These are phyloP conservation scores for Solanum chaucha DNA, from an alignment of 257 asterid species.

Conservation along the genomic window DNA sequence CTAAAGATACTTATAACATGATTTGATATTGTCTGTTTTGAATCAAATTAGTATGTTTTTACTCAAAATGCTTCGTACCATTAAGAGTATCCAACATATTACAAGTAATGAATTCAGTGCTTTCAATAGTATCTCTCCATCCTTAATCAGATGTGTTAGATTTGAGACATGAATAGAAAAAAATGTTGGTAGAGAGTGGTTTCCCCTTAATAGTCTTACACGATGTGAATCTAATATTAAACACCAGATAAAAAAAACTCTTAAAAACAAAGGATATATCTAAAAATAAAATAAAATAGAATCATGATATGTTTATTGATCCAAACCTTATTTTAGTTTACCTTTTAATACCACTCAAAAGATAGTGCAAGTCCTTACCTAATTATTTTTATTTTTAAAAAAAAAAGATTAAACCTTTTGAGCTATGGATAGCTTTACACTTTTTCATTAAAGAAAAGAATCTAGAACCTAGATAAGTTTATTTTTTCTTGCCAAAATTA, in stretches of 20 bases:
- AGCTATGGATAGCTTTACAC: not conserved
- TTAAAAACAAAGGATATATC: not conserved
- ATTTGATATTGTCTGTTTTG: not conserved
- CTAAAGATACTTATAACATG: not conserved
- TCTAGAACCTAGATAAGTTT: not conserved
- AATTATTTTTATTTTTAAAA: not conserved
- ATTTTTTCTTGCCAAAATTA: not conserved
- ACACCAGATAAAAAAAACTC: not conserved
- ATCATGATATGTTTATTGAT: not conserved
- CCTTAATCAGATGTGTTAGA: rapidly evolving
- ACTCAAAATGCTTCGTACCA: not conserved
- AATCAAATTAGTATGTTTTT: not conserved
- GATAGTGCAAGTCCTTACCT: not conserved
- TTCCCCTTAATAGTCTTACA: not conserved
- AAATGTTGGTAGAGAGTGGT: not conserved
- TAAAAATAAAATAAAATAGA: not conserved
- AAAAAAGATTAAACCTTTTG: not conserved
- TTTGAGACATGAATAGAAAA: not conserved
- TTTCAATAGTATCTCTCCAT: not conserved
- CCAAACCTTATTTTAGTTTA: not conserved
- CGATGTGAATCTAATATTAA: not conserved
- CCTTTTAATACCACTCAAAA: not conserved
- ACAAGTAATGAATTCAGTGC: not conserved
- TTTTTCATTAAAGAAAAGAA: not conserved
- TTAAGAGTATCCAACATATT: not conserved